Base-by-base conservation (phyloP, 345 rosid genomes). In the Gossypium anomalum region DNA sequence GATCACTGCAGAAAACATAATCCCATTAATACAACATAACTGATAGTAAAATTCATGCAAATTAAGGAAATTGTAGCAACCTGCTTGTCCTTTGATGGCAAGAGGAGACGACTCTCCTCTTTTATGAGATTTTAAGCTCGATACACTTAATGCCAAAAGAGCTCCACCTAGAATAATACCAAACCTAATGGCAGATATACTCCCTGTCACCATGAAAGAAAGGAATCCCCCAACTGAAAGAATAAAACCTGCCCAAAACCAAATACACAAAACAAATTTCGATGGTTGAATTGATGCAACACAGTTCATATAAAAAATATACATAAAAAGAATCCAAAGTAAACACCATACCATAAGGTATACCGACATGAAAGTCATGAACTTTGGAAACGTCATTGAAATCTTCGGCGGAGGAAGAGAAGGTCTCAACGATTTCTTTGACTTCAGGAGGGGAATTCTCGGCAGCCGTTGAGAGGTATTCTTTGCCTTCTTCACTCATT, bases 121-220 rank as follows among this genome's bases (percentile, higher is more conserved):
- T 49, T 80, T 84, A 67, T 84, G 76, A 53, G 94, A 78, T 82
- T 84, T 89, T 67, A 93, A 85, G 82, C 98, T 93, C 27, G 85
- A 69, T 71, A 96, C 44, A 72, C 97, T 92, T 65, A 92, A 80
- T 27, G 87, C 98, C 83, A 93, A 83, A 71, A 93, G 87, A 60
- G 88, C 75, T 57, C 90, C 92, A 34, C 99, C 99, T 4, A 91
- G 90, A 83, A 95, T 89, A 67, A 93, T 80, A n/a, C 99, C 99
- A 44, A 96, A 93, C 84, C 99, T 92, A 67, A 96, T 82, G 58
- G 98, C 97, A 47, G 97, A 58, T 74, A 84, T 79, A 90, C 98
- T 93, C 67, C 97, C 99, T 0, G 86, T 82, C 75, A 92, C 17
- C 99, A 96, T 92, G 85, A 96, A 96, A 78, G 86, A 83, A 78